A percentile compares a stretch with the other conserved stretches of the same genome.
Conservation (phyloP, 768 basidiomycete genomes). For the Auriscalpium orientale region DNA sequence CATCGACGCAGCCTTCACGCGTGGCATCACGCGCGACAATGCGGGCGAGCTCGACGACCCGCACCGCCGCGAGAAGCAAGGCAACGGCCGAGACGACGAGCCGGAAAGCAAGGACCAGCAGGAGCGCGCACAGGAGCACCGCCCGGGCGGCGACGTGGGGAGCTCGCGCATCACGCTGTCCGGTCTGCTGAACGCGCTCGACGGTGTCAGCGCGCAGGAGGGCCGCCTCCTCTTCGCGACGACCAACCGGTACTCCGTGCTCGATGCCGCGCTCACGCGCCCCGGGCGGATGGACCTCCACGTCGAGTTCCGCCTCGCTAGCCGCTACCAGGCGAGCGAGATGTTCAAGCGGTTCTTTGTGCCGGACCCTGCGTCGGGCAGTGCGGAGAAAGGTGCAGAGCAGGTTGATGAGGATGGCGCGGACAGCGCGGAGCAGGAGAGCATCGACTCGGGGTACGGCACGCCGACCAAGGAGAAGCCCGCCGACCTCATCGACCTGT, state of each 20-base stretch:
- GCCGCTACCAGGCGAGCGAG: constrained; percentile 55
- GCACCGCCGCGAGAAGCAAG: constrained; percentile 21
- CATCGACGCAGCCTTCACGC: constrained; percentile 69
- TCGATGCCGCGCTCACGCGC: constrained; percentile 69
- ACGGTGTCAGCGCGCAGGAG: constrained; percentile 73
- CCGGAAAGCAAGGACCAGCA: constrained; percentile 5
- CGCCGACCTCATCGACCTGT: constrained; percentile 2
- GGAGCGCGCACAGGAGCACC: neutral
- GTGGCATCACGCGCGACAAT: constrained; percentile 30
- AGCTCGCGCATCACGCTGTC: constrained; percentile 49
- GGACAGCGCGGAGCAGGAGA: constrained; percentile 15
- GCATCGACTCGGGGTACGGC: constrained; percentile 9
- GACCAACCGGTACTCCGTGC: constrained; percentile 61
- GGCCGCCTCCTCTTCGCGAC: constrained; percentile 78
- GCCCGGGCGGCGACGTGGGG: neutral
- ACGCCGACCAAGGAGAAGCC: constrained; percentile 8
- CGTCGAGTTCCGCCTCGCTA: constrained; percentile 70
- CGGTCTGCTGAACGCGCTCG: constrained; percentile 72
- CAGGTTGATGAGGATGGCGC: constrained; percentile 20
- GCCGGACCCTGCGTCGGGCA: constrained; percentile 26
- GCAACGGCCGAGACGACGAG: constrained; percentile 4
- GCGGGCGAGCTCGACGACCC: constrained; percentile 13
- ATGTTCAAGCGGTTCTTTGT: constrained; percentile 66
- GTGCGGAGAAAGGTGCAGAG: constrained; percentile 15
- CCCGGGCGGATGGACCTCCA: constrained; percentile 79